Base-by-base conservation (phyloP, 768 basidiomycete species). In the Leucosporidium creatinivorum region DNA sequence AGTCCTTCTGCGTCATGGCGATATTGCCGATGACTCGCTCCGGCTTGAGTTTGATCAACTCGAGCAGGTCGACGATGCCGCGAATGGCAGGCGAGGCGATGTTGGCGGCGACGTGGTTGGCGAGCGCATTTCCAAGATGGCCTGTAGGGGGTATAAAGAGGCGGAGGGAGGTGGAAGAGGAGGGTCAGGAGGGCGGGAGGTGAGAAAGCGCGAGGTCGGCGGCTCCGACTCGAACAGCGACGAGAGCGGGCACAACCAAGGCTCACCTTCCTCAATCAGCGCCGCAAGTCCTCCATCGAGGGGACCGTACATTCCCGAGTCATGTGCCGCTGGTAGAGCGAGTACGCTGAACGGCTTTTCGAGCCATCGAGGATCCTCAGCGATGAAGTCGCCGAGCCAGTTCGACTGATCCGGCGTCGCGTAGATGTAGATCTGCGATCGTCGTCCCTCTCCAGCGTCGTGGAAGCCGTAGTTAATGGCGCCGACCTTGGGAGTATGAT, bases 1-100 rank as follows among this genome's bases (percentile, higher is more conserved):
- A 5, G 18, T 59, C 58, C 58, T 59, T 59, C 26, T 59, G 58
- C 25, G 58, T 59, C 39, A 59, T 17, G 15, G 58, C 58, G 58
- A 59, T 59, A 13, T 59, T 59, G 58, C 47, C 47, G 58, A 59
- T 59, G 2, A 59, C 55, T 47, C 58, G 58, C 8, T 25, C 58
- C 1, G 58, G 58, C 12, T 25, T 59, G 9, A 59, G 18, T 44
- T 47, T 48, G 26, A 59, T 28, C n/a, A 30, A 18, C 26, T 59
- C 58, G 44, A 59, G 25, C 15, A 28, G n/a, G 39, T 26, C 13
- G 44, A 59, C 58, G 26, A 59, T 21, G 44, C 25, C 26, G 15
- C 47, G 39, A 6, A 59, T 25, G 44, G 25, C 19, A 5, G 58
- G 58, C 25, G 39, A 17, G 10, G 58, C 58, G 44, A 59, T 26